Percentiles rank a stretch among this genome's conserved stretches.
Conservation (phyloP, 192 early-diverging fungal species). For the Podila epigama region DNA sequence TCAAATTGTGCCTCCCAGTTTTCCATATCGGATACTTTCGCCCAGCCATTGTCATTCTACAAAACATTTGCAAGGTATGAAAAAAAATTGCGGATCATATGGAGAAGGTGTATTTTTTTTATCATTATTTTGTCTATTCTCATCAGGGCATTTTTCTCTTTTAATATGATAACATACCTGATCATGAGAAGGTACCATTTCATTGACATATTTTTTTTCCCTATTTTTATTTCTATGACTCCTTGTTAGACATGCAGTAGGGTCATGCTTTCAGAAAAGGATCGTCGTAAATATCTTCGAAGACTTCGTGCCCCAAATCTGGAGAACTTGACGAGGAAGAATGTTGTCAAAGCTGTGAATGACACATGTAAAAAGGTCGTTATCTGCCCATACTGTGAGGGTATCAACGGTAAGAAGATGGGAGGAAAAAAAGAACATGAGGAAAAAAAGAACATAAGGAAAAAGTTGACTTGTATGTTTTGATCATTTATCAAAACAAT, state of each 20-base stretch:
- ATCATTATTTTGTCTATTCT: too few relatives aligned
- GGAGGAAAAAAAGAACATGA: too few relatives aligned
- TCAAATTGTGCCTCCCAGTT: constrained; percentile 92
- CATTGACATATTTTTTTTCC: constrained; percentile 2
- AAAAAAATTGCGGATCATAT: too few relatives aligned
- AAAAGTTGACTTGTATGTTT: too few relatives aligned
- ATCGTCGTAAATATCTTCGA: constrained; percentile 73
- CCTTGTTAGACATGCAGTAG: constrained; percentile 81
- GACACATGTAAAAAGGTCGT: constrained; percentile 87
- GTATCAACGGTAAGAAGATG: constrained; percentile 82
- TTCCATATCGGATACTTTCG: constrained; percentile 99
- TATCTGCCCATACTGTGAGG: constrained; percentile 83
- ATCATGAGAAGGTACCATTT: too few relatives aligned
- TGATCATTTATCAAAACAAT: too few relatives aligned
- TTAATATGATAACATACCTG: too few relatives aligned
- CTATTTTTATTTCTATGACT: background rate
- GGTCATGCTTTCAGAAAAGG: constrained; percentile 85
- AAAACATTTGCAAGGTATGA: constrained; percentile 95
- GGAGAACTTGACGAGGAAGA: constrained; percentile 82
- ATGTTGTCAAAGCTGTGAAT: constrained; percentile 84
- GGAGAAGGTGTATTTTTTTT: too few relatives aligned
- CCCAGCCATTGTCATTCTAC: constrained; percentile 84
- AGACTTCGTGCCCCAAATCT: constrained; percentile 77
- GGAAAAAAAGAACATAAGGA: too few relatives aligned
- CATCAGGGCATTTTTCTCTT: too few relatives aligned